Evolutionary conservation across 225 moss, liverwort and hornwort genomes (phyloP).

Genomic region (Sphagnum tenellum): DNA sequence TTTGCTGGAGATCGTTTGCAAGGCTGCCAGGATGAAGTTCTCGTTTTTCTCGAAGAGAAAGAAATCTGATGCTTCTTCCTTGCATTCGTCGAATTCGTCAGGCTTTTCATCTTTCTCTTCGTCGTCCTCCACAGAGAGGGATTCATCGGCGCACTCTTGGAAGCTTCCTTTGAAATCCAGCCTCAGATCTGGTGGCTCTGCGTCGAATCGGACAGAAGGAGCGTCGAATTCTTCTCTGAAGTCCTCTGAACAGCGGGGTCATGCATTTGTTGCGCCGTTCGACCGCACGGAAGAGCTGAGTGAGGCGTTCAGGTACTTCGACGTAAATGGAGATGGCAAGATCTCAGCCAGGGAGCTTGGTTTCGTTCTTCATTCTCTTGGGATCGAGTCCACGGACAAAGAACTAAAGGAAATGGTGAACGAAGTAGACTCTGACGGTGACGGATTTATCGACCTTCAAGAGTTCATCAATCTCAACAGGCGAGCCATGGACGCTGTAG

Average conservation of each 20-base stretch:
- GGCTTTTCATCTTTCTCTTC: constrained; percentile 8
- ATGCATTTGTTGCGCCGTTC: constrained; percentile 3
- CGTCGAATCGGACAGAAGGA: constrained; percentile 11
- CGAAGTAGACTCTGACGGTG: constrained; percentile 48
- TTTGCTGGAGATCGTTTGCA: not conserved
- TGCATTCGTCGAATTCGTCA: constrained; percentile 10
- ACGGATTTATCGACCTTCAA: constrained; percentile 35
- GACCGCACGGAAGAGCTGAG: constrained; percentile 23
- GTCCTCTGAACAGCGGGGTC: constrained; percentile 10
- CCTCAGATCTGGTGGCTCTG: not conserved
- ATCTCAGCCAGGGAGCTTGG: constrained; percentile 36
- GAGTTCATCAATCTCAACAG: constrained; percentile 31
- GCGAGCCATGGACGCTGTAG: not conserved
- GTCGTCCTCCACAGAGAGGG: constrained; percentile 8
- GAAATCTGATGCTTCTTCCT: constrained; percentile 12
- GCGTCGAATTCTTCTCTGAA: constrained; percentile 12
- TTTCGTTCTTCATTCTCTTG: constrained; percentile 23
- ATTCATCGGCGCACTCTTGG: constrained; percentile 7
- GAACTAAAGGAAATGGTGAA: constrained; percentile 45
- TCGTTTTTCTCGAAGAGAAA: constrained; percentile 26
- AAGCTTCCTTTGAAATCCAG: constrained; percentile 14
- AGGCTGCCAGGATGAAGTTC: constrained; percentile 21
- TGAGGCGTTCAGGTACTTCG: constrained; percentile 32
- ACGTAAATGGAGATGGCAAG: constrained; percentile 38
- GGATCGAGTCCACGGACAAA: constrained; percentile 21